Evolutionary conservation across 2,329 filamentous ascomycete genomes (phyloP).

Genomic region (Cladosporium halotolerans): DNA sequence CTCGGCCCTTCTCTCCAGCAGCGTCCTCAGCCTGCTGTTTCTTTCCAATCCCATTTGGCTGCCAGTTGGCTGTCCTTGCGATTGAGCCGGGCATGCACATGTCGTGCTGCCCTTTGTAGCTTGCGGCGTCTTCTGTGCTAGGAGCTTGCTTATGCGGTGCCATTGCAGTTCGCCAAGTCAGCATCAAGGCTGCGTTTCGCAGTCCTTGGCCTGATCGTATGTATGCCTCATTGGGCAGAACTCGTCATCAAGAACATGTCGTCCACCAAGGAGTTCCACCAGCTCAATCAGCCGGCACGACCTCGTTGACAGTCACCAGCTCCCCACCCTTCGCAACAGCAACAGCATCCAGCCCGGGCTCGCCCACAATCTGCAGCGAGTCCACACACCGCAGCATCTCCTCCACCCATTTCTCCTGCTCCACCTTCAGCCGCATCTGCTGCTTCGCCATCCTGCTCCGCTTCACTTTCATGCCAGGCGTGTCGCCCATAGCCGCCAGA

Average conservation of each 20-base stretch:
- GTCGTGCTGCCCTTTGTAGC: too few species aligned
- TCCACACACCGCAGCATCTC: conserved; percentile 37
- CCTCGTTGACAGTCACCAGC: conserved; percentile 17
- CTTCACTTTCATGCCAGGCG: conserved; percentile 31
- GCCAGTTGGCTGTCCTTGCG: too few species aligned
- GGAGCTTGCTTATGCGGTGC: too few species aligned
- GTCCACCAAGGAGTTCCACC: background rate
- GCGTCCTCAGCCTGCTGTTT: too few species aligned
- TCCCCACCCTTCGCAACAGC: conserved; percentile 18
- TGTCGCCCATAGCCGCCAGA: conserved; percentile 21
- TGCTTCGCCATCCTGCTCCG: conserved; percentile 40
- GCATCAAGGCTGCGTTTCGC: too few species aligned
- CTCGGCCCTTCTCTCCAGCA: too few species aligned
- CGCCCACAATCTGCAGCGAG: conserved; percentile 17
- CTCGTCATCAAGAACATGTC: background rate
- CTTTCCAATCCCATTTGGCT: too few species aligned
- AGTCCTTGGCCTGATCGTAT: background rate
- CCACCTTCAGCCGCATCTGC: conserved; percentile 38
- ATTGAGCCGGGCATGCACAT: too few species aligned
- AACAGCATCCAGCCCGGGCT: conserved; percentile 18
- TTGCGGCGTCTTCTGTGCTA: too few species aligned
- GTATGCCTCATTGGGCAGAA: background rate
- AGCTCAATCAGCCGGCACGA: conserved; percentile 15
- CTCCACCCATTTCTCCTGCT: conserved; percentile 39
- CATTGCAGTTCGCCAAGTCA: too few species aligned